Evolutionary conservation across 768 basidiomycete species (phyloP).

Genomic region (Lentinula sp.): DNA sequence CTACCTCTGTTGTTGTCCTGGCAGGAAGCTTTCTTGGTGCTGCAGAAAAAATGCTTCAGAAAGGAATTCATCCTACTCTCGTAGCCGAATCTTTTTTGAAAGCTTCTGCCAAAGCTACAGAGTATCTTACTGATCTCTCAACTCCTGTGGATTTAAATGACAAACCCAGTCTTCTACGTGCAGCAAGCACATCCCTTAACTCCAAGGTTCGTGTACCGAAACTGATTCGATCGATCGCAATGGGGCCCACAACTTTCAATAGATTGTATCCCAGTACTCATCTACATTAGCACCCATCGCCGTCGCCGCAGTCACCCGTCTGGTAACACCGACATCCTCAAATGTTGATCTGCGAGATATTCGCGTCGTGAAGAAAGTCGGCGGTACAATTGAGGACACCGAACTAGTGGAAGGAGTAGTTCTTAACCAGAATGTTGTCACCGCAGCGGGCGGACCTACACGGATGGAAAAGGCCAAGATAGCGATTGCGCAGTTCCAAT

Average conservation of each 20-base stretch:
- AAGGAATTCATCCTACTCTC: constrained; percentile 97
- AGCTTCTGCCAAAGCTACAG: constrained; percentile 89
- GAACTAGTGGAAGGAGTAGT: constrained; percentile 95
- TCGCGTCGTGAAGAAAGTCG: constrained; percentile 95
- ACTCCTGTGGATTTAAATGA: constrained; percentile 90
- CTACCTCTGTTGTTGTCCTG: constrained; percentile 94
- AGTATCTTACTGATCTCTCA: constrained; percentile 89
- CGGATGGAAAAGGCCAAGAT: constrained; percentile 99
- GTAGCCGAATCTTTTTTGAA: constrained; percentile 94
- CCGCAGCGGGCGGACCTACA: constrained; percentile 86
- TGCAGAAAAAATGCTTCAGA: constrained; percentile 93
- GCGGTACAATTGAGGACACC: constrained; percentile 98
- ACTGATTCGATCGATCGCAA: neutral
- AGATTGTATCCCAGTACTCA: constrained; percentile 99
- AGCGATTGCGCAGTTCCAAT: constrained; percentile 96
- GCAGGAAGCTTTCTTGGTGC: constrained; percentile 91
- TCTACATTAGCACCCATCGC: constrained; percentile 98
- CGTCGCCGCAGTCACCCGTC: constrained; percentile 90
- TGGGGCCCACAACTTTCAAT: constrained; percentile 3
- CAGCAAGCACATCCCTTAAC: constrained; percentile 92
- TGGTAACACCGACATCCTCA: constrained; percentile 81
- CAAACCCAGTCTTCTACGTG: constrained; percentile 76
- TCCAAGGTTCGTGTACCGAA: constrained; percentile 63
- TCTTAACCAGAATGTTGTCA: constrained; percentile 92
- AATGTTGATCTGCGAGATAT: constrained; percentile 97